phyloP scores from a whole-genome alignment of 495 filamentous ascomycete species.

The Neurospora intermedia region DNA sequence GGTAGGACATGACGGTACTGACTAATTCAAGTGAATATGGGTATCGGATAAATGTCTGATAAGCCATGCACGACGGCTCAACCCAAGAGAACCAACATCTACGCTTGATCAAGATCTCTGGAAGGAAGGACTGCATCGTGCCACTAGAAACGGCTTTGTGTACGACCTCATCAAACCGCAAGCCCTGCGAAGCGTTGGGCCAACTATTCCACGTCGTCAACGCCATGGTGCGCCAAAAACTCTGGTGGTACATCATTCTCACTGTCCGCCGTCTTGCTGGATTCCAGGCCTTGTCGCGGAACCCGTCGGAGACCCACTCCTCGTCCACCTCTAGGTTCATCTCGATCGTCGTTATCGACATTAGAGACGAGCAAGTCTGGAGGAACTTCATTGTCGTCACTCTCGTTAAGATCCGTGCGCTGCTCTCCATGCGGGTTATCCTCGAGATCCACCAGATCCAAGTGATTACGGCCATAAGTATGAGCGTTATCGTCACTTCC shows the following conservation, averaged over 20 bases:
- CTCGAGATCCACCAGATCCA: slow-evolving; percentile 30
- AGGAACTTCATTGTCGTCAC: slow-evolving; percentile 18
- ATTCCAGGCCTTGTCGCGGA: neutral
- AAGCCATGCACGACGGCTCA: neutral
- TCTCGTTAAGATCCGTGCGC: slow-evolving; percentile 4
- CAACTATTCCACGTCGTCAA: slow-evolving; percentile 3
- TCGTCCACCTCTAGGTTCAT: neutral
- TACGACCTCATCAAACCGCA: neutral
- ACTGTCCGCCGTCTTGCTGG: slow-evolving; percentile 22
- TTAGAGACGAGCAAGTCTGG: slow-evolving; percentile 8
- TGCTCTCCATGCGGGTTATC: slow-evolving; percentile 17
- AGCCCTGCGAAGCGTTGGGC: neutral
- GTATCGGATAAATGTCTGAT: neutral
- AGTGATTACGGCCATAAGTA: slow-evolving; percentile 15
- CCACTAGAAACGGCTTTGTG: neutral
- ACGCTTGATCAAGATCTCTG: neutral
- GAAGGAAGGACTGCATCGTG: neutral
- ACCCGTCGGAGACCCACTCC: neutral
- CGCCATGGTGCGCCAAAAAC: slow-evolving; percentile 17
- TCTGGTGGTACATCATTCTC: slow-evolving; percentile 32
- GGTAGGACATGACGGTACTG: neutral
- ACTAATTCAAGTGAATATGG: neutral
- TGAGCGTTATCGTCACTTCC: slow-evolving; percentile 14
- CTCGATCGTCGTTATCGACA: neutral
- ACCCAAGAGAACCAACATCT: neutral